Base-by-base conservation (phyloP, 2,329 filamentous ascomycete genomes). In the Paraphaeosphaeria minitans region DNA sequence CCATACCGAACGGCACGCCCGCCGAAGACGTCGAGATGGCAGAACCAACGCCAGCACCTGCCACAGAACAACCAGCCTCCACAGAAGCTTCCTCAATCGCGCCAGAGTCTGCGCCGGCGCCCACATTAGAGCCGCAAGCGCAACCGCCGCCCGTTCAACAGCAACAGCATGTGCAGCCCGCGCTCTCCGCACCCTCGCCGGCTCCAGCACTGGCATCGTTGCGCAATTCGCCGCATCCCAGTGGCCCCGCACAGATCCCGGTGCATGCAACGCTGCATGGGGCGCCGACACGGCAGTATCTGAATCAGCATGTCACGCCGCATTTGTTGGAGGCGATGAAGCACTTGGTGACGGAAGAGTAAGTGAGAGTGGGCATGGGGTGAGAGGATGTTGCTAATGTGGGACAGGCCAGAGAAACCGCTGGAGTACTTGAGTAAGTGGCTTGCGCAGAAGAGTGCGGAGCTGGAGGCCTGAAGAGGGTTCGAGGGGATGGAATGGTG, bases 281-380 rank as follows among this genome's bases (percentile, higher is more conserved):
- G 7, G 78, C 77, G 24, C 78, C 80, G 1, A 82, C 80, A 27
- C 69, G 81, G 12, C 77, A 82, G 48, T 83, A 81, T 63, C 65
- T 83, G 62, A 83, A 83, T 60, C 73, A 78, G 65, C 73, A 82
- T 63, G 75, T 83, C 35, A 83, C 81, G 45, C 81, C 81, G 55
- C 77, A 83, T 69, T 63, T 83, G 67, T 69, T 83, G 43, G 81
- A 83, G 67, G 81, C 78, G 6, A 82, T 83, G 80, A 83, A 83
- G 72, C 78, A 80, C 68, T 60, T 83, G 48, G 81, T 78, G 19
- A 77, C 78, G n/a, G 70, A 78, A 53, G 80, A 83, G 76, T 75
- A 53, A 64, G 68, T 69, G 42, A 6, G 13, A 27, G n/a, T 21
- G 33, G 4, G 12, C 3, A 16, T 1, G n/a, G 24, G 16, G n/a